Percentiles rank a stretch among this genome's conserved stretches.
phyloP scores from a whole-genome alignment of 495 filamentous ascomycete genomes.

The Hypoxylon rickii region DNA sequence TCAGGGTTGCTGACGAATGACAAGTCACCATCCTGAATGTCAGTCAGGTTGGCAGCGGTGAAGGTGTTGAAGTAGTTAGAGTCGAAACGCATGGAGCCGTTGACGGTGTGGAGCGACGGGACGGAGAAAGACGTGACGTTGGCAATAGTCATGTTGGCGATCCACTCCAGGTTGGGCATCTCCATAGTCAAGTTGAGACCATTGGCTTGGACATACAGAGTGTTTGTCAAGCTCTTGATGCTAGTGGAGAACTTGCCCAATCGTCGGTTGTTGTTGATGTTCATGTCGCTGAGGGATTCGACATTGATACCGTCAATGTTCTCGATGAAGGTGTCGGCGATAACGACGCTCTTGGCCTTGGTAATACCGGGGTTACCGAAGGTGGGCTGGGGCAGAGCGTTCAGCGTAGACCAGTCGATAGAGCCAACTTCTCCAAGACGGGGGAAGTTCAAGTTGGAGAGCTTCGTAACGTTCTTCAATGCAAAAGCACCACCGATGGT shows the following conservation, averaged over 20 bases:
- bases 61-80: slow-evolving; percentile 73
- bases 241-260: slow-evolving; percentile 71
- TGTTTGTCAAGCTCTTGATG: slow-evolving; percentile 67
- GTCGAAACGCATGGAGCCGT: slow-evolving; percentile 82
- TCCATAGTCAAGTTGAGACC: slow-evolving; percentile 59
- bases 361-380: slow-evolving; percentile 67
- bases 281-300: slow-evolving; percentile 59
- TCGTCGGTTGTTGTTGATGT: slow-evolving; percentile 81
- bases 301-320: slow-evolving; percentile 80
- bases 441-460: slow-evolving; percentile 67
- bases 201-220: slow-evolving; percentile 69
- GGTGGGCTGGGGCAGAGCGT: slow-evolving; percentile 65
- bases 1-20: slow-evolving; percentile 78
- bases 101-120: slow-evolving; percentile 77
- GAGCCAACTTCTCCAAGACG: slow-evolving; percentile 63
- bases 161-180: slow-evolving; percentile 78
- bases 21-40: slow-evolving; percentile 67
- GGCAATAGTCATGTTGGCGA: slow-evolving; percentile 83
- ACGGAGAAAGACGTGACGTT: slow-evolving; percentile 76
- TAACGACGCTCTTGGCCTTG: slow-evolving; percentile 65
- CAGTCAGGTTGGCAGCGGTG: slow-evolving; percentile 78
- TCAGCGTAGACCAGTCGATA: slow-evolving; percentile 75
- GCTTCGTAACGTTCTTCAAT: slow-evolving; percentile 65
- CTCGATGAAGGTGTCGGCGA: slow-evolving; percentile 81
- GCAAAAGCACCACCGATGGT: slow-evolving; percentile 66